These are phyloP conservation scores for Emmonsiellopsis sp. DNA, from an alignment of 2,329 filamentous ascomycete species.

Conservation along the genomic window DNA sequence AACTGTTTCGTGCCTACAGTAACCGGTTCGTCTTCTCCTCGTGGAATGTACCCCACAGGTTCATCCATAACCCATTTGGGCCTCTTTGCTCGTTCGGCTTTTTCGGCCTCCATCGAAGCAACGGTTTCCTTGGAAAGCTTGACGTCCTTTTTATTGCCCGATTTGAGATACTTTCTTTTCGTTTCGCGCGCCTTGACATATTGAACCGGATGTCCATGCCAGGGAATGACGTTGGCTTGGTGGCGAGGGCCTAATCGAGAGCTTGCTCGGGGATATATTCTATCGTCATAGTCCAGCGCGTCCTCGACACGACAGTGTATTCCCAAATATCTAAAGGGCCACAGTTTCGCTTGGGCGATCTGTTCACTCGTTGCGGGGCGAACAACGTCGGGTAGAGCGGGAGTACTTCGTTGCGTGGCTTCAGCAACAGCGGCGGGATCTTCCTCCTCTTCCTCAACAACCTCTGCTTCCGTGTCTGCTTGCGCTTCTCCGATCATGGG, in stretches of 20 bases:
- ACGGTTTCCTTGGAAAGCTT: conserved; percentile 72
- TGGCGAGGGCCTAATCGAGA: conserved; percentile 85
- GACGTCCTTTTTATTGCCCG: conserved; percentile 60
- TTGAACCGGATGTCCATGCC: conserved; percentile 80
- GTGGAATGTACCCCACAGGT: conserved; percentile 71
- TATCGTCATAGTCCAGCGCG: conserved; percentile 90
- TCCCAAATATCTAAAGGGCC: conserved; percentile 92
- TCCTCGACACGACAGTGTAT: conserved; percentile 94
- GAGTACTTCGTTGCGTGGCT: conserved; percentile 21
- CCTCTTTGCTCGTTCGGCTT: conserved; percentile 64
- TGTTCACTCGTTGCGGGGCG: conserved; percentile 69
- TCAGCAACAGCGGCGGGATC: conserved; percentile 51
- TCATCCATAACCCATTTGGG: conserved; percentile 93
- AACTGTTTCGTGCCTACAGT: conserved; percentile 57
- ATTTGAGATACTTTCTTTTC: conserved; percentile 64
- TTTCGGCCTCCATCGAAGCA: conserved; percentile 73
- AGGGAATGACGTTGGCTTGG: conserved; percentile 75
- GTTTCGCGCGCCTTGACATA: conserved; percentile 81
- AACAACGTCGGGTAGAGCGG: conserved; percentile 43
- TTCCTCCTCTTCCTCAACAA: conserved; percentile 64
- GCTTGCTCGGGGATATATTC: conserved; percentile 91
- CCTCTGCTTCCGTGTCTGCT: conserved; percentile 53
- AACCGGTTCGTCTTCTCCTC: conserved; percentile 66
- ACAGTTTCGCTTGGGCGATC: conserved; percentile 83
- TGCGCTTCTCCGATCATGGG: conserved; percentile 53